phyloP scores from a whole-genome alignment of 2,329 filamentous ascomycete species.

The Dactylellina cionopaga region DNA sequence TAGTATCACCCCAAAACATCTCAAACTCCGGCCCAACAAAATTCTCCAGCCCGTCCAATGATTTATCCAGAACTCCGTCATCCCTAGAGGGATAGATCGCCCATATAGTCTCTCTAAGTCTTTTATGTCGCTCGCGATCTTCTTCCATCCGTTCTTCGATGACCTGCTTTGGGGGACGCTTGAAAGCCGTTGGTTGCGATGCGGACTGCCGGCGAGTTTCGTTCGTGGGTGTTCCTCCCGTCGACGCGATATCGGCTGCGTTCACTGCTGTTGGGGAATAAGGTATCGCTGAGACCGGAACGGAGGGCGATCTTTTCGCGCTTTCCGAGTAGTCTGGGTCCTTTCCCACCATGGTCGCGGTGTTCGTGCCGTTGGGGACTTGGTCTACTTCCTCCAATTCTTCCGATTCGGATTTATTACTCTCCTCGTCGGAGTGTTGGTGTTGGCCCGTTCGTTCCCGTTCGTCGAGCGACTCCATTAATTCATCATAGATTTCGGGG shows the following conservation, averaged over 20 bases:
- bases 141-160: constrained; percentile 97
- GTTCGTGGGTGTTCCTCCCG: constrained; percentile 33
- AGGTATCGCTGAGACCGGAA: constrained; percentile 54
- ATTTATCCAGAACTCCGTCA: constrained; percentile 59
- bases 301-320: constrained; percentile 46
- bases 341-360: constrained; percentile 39
- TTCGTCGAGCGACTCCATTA: constrained; percentile 61
- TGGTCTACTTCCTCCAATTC: constrained; percentile 53
- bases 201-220: constrained; percentile 42
- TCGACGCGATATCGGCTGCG: constrained; percentile 54
- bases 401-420: constrained; percentile 60
- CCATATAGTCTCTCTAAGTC: constrained; percentile 92
- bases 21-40: constrained; percentile 68
- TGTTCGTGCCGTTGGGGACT: constrained; percentile 42
- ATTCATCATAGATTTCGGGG: constrained; percentile 4
- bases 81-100: constrained; percentile 74
- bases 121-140: constrained; percentile 92
- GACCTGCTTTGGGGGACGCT: constrained; percentile 65
- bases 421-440: constrained; percentile 80
- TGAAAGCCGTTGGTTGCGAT: constrained; percentile 42
- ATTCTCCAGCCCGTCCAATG: constrained; percentile 30
- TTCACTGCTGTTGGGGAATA: constrained; percentile 53
- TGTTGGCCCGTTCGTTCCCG: constrained; percentile 78
- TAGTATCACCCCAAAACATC: constrained; percentile 76
- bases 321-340: constrained; percentile 40